Conservation (phyloP, 2,329 filamentous ascomycete genomes). For the Raffaelea arxii region DNA sequence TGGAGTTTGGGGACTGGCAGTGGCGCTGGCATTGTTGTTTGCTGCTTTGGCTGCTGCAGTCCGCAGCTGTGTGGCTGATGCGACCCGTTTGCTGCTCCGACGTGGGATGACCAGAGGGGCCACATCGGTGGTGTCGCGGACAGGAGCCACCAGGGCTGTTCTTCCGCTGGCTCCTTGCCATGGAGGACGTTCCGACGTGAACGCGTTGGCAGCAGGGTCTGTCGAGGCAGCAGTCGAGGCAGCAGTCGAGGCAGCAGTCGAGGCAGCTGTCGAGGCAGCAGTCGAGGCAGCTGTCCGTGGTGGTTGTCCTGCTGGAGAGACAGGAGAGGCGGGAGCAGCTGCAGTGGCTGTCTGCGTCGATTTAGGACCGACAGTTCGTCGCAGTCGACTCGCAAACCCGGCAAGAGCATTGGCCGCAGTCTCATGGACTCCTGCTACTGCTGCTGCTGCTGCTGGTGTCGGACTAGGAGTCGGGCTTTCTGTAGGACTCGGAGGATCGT, state of each 20-base stretch:
- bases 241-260: background rate
- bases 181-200: constrained; percentile 37
- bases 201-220: constrained; percentile 24
- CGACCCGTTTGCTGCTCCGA: constrained; percentile 35
- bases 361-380: too few species aligned
- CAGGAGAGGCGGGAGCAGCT: background rate
- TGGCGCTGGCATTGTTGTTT: constrained; percentile 6
- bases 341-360: too few species aligned
- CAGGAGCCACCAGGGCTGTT: constrained; percentile 51
- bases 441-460: too few species aligned
- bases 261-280: background rate
- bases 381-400: too few species aligned
- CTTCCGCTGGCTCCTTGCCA: constrained; percentile 70
- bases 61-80: constrained; percentile 13
- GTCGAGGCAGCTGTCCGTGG: background rate
- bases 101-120: constrained; percentile 47
- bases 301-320: background rate
- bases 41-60: constrained; percentile 11
- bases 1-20: too few species aligned
- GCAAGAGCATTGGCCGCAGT: background rate
- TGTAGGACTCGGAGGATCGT: constrained; percentile 7
- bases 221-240: background rate
- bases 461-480: too few species aligned
- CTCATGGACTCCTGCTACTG: background rate
- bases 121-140: constrained; percentile 49